Evolutionary conservation across 2,329 filamentous ascomycete genomes (phyloP), one percentile per base, ranked within the genome.

Genomic region (Xylaria digitata): DNA sequence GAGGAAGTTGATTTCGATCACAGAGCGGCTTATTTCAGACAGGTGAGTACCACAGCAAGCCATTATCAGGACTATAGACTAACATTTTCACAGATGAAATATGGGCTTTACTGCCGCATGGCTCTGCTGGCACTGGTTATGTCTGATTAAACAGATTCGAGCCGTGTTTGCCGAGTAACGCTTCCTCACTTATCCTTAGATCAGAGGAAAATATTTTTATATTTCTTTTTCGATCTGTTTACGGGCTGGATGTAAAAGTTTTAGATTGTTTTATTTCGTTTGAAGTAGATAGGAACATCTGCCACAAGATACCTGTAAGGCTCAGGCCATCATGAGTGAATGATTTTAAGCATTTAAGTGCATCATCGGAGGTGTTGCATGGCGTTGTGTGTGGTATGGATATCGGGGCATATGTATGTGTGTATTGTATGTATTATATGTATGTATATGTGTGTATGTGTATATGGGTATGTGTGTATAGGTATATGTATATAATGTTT

Each of bases 1-100:
- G 93, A 96, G 82, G 96, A 99, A 84, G 94, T 99, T 55, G 96
- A 99, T 81, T 97, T 96, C 82, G 96, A 99, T 83, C 93, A 96
- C 79, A 85, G 96, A 74, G 96, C 96, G 66, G 95, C 96, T 63
- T 99, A 99, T 84, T 99, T 99, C 83, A 90, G 96, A 92, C 96
- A 99, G 92, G 95, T 97, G 83, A 89, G 92, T 87, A n/a, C 37
- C n/a, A 30, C 45, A 6, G 11, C 48, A 45, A 30, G 13, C 55
- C 43, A 3, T 8, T 11, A 0, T 61, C 19, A 6, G 34, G 43
- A 37, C 40, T 7, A 21, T 57, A 15, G 71, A 72, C 84, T 88
- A 80, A 89, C 78, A 55, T 50, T 34, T 71, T 65, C 15, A 53
- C 65, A 97, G 94, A 97, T 97, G 95, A 89, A 91, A 82, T 97